phyloP scores from a whole-genome alignment of 805 yeast species.

The Candida xyloterini region DNA sequence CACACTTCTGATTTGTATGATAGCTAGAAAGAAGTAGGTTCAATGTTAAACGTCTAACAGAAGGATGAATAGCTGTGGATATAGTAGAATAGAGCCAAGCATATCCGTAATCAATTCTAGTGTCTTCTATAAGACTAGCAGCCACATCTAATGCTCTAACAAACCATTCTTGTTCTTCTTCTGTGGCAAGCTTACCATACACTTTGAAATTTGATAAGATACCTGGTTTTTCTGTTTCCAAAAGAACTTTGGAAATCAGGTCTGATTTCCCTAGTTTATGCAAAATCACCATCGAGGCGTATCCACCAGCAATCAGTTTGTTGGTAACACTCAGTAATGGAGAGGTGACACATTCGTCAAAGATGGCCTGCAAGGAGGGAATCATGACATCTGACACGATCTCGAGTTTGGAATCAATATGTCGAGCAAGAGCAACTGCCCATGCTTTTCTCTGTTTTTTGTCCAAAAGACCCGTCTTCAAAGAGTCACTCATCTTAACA shows the following conservation, averaged over 20 bases:
- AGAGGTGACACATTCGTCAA: conserved; percentile 45
- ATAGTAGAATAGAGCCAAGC: conserved; percentile 48
- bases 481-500: conserved; percentile 25
- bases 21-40: conserved; percentile 34
- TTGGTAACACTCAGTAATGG: conserved; percentile 54
- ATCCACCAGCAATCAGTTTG: conserved; percentile 53
- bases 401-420: conserved; percentile 17
- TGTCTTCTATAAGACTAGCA: conserved; percentile 20
- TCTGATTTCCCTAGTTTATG: conserved; percentile 26
- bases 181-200: conserved; percentile 45
- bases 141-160: conserved; percentile 42
- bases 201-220: conserved; percentile 46
- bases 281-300: conserved; percentile 38
- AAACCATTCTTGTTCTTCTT: conserved; percentile 52
- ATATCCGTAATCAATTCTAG: conserved; percentile 35
- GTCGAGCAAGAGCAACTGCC: conserved; percentile 50
- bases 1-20: conserved; percentile 33
- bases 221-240: conserved; percentile 45
- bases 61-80: conserved; percentile 38
- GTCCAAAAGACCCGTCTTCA: conserved; percentile 63
- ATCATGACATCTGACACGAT: conserved; percentile 16
- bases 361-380: conserved; percentile 30
- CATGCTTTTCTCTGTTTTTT: conserved; percentile 67
- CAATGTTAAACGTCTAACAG: conserved; percentile 36
- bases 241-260: conserved; percentile 35